Percentiles rank a stretch among this genome's conserved stretches.
Evolutionary conservation across 2,329 filamentous ascomycete genomes (phyloP).

Genomic region (Atkinsonella hypoxylon): DNA sequence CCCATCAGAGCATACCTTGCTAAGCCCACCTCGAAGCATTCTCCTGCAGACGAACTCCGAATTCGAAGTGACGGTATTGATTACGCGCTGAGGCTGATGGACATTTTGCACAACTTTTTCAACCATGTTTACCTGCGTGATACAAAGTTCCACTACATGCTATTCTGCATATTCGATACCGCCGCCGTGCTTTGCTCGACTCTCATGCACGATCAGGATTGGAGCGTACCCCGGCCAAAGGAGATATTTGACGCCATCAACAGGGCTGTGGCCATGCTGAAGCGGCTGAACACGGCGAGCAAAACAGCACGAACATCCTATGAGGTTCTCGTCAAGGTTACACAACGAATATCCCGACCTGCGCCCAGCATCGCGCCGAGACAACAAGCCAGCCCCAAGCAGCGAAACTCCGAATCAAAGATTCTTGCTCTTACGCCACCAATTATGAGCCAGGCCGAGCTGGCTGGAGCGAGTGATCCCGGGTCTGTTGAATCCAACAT

Average conservation of each 20-base stretch:
- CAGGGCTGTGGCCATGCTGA: slow-evolving; percentile 22
- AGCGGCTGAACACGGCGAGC: slow-evolving; percentile 17
- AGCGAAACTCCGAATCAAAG: slow-evolving; percentile 1
- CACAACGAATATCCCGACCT: slow-evolving; percentile 11
- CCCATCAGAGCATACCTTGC: slow-evolving; percentile 35
- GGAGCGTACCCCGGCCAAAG: slow-evolving; percentile 26
- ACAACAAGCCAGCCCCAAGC: slow-evolving; percentile 1
- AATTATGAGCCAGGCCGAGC: neutral
- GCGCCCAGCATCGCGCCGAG: neutral
- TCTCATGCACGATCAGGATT: slow-evolving; percentile 35
- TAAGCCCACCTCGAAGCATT: slow-evolving; percentile 17
- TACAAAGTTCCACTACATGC: slow-evolving; percentile 35
- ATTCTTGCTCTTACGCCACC: slow-evolving; percentile 9
- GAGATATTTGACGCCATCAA: slow-evolving; percentile 28
- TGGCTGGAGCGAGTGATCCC: slow-evolving; percentile 2
- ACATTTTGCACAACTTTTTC: slow-evolving; percentile 27
- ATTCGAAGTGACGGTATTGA: slow-evolving; percentile 31
- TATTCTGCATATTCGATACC: slow-evolving; percentile 40
- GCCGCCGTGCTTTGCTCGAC: slow-evolving; percentile 38
- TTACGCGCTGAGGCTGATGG: slow-evolving; percentile 30
- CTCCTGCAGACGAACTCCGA: slow-evolving; percentile 20
- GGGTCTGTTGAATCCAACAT: neutral
- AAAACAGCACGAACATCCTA: slow-evolving; percentile 21
- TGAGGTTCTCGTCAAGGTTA: slow-evolving; percentile 19
- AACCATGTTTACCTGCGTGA: slow-evolving; percentile 31